Evolutionary conservation across 2,329 filamentous ascomycete genomes (phyloP).

Genomic region (Penicillium italicum): DNA sequence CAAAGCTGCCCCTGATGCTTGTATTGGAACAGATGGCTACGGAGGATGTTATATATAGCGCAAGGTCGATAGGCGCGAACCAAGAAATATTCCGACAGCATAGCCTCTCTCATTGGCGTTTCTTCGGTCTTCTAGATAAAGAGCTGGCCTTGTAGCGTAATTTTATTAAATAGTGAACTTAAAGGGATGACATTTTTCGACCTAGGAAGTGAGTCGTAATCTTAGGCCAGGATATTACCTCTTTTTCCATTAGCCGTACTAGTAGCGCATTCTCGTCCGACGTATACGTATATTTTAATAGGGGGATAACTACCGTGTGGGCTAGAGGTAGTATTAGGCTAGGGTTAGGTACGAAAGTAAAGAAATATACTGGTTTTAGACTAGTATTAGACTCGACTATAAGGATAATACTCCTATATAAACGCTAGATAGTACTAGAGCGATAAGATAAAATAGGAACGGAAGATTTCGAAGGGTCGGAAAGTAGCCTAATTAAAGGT

Average conservation of each 20-base stretch:
- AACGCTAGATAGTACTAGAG: constrained; percentile 4
- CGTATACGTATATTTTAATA: constrained; percentile 7
- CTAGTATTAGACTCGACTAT: constrained; percentile 11
- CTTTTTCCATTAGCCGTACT: constrained; percentile 15
- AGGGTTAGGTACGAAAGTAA: constrained; percentile 15
- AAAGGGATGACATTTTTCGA: constrained; percentile 11
- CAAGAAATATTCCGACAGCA: constrained; percentile 1
- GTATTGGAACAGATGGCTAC: constrained; percentile 7
- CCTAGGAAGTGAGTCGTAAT: constrained; percentile 15
- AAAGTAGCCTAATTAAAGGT: constrained; percentile 7
- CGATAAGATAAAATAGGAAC: constrained; percentile 5
- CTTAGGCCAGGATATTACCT: constrained; percentile 15
- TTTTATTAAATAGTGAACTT: constrained; percentile 21
- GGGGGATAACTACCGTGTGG: constrained; percentile 1
- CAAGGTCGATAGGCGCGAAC: constrained; percentile 1
- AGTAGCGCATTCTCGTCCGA: constrained; percentile 17
- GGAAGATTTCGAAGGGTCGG: constrained; percentile 4
- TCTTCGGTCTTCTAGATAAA: constrained; percentile 6
- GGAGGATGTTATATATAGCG: constrained; percentile 2
- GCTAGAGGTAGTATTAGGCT: constrained; percentile 4
- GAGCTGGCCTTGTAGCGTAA: constrained; percentile 9
- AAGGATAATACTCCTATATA: constrained; percentile 8
- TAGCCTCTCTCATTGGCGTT: constrained; percentile 5
- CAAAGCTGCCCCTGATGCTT: not conserved
- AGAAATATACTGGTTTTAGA: constrained; percentile 13